These are phyloP conservation scores for Williopsis jadinii DNA, from an alignment of 1,139 yeast genomes.

Conservation along the genomic window DNA sequence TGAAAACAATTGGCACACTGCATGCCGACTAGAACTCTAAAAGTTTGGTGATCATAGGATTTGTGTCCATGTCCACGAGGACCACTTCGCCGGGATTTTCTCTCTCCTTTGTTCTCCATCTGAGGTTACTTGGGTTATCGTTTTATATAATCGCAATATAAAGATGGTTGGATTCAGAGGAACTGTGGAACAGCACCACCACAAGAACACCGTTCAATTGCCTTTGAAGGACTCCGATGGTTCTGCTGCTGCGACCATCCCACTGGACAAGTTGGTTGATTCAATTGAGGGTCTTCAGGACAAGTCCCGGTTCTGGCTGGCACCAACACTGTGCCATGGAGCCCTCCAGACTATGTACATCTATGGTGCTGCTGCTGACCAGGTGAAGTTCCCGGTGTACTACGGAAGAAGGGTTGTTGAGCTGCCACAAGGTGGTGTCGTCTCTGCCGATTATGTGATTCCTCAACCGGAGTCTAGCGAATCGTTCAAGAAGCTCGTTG, in stretches of 20 bases:
- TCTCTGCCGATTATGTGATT: slow-evolving; percentile 75
- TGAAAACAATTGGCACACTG: no score
- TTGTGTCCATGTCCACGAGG: neutral
- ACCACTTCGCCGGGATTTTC: neutral
- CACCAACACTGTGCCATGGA: slow-evolving; percentile 66
- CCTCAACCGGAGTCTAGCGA: slow-evolving; percentile 37
- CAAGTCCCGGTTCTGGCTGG: slow-evolving; percentile 44
- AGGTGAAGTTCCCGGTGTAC: slow-evolving; percentile 44
- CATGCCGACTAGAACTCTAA: no score
- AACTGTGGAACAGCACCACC: slow-evolving; percentile 15
- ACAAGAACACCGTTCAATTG: slow-evolving; percentile 31
- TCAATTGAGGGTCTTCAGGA: slow-evolving; percentile 41
- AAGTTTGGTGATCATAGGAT: no score
- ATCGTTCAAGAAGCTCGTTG: slow-evolving; percentile 41
- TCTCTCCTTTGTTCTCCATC: no score
- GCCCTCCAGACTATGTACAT: slow-evolving; percentile 69
- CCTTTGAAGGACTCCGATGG: slow-evolving; percentile 26
- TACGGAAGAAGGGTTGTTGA: slow-evolving; percentile 71
- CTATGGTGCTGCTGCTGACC: slow-evolving; percentile 42
- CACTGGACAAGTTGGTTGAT: slow-evolving; percentile 34
- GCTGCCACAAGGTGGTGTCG: slow-evolving; percentile 57
- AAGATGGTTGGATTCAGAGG: slow-evolving; percentile 30
- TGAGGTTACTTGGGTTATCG: no score
- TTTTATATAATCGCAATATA: no score
- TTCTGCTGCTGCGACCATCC: slow-evolving; percentile 24